Percentiles rank a stretch among this genome's conserved stretches.
phyloP scores from a whole-genome alignment of 768 basidiomycete species.

The button mushroom (Agaricus bisporus) region DNA sequence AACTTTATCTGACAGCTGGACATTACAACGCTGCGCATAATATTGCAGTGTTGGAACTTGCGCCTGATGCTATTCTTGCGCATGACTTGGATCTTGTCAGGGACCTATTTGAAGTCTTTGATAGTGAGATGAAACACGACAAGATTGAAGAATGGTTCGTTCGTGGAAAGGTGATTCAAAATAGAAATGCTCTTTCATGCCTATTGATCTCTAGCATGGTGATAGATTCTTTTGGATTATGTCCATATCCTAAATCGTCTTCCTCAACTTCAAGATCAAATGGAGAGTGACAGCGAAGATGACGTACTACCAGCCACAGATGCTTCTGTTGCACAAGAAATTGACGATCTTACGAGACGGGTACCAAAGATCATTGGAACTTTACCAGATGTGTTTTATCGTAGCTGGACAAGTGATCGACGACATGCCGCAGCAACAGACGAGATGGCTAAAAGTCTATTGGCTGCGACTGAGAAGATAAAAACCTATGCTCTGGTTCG shows the following conservation, averaged over 20 bases:
- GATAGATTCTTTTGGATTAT: constrained; percentile 68
- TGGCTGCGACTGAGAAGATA: constrained; percentile 51
- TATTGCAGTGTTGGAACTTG: constrained; percentile 80
- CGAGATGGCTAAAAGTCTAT: constrained; percentile 65
- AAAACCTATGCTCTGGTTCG: constrained; percentile 58
- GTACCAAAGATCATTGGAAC: constrained; percentile 62
- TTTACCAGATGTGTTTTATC: constrained; percentile 58
- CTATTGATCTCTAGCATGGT: too few species aligned
- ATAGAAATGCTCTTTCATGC: not conserved
- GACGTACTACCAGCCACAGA: constrained; percentile 31
- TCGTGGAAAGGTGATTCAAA: constrained; percentile 64
- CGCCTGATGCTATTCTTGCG: constrained; percentile 79
- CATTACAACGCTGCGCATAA: constrained; percentile 72
- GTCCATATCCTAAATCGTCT: constrained; percentile 55
- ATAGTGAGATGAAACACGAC: constrained; percentile 30
- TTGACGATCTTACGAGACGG: constrained; percentile 53
- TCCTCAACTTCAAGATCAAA: constrained; percentile 42
- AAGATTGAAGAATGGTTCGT: constrained; percentile 71
- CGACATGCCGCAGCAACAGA: constrained; percentile 66
- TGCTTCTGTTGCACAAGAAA: constrained; percentile 39
- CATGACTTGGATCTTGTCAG: constrained; percentile 57
- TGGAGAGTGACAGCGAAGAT: constrained; percentile 29
- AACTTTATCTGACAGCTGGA: constrained; percentile 66
- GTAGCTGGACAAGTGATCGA: constrained; percentile 45
- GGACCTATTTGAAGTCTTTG: constrained; percentile 65